Percentiles rank a stretch among this genome's conserved stretches.
Conservation (phyloP, 305 asterid species). For the Fraxinus velutina region DNA sequence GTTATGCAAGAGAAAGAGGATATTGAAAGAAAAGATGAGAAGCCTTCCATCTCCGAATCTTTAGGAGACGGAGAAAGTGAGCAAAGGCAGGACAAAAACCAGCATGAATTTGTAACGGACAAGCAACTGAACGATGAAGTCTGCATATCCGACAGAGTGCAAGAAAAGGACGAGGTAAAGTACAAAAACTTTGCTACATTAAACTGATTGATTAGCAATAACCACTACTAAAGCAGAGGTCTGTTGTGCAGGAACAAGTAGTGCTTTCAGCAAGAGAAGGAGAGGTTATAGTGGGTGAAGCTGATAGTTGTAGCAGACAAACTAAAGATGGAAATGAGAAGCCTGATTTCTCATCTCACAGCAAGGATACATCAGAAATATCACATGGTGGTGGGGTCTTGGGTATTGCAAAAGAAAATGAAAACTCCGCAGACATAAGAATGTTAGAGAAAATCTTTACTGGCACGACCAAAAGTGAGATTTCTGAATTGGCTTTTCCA, state of each 20-base stretch:
- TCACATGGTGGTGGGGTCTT: constrained; percentile 11
- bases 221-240: constrained; percentile 13
- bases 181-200: constrained; percentile 3
- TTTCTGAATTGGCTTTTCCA: constrained; percentile 25
- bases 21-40: constrained; percentile 9
- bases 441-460: not conserved
- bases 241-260: constrained; percentile 36
- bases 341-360: constrained; percentile 23
- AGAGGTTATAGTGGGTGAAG: constrained; percentile 25
- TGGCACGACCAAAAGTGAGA: constrained; percentile 7
- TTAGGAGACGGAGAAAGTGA: constrained; percentile 26
- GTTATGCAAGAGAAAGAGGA: constrained; percentile 19
- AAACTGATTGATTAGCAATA: not conserved
- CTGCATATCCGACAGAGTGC: constrained; percentile 25
- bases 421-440: not conserved
- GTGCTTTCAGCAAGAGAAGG: constrained; percentile 21
- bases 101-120: not conserved
- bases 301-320: constrained; percentile 11
- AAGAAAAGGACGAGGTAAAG: constrained; percentile 37
- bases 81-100: constrained; percentile 20
- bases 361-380: constrained; percentile 21
- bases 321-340: constrained; percentile 27
- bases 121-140: constrained; percentile 17
- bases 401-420: constrained; percentile 17
- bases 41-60: constrained; percentile 15